Evolutionary conservation across 257 asterid species (phyloP), one percentile per base, ranked within the genome.

Genomic region (Nyctanthes arbortristis): DNA sequence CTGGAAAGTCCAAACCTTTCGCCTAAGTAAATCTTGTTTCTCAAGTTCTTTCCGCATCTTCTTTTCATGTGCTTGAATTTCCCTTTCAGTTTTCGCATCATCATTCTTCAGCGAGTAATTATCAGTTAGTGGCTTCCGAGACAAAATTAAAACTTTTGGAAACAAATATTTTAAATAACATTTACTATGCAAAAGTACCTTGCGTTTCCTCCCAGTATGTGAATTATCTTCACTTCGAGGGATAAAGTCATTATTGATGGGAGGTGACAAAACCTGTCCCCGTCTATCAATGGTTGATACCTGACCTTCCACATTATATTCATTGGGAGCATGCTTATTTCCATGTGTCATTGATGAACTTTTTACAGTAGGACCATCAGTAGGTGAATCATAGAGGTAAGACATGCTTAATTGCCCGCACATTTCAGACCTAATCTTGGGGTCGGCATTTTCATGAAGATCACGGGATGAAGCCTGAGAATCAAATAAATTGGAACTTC

Each of bases 1-100:
- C 14, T 36, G 24, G 33, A 69, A 32, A 25, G 27, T 52, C 54
- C 78, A 55, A 64, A 94, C 99, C 96, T 91, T 94, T 75, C 92
- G 80, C 77, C 86, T 83, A 65, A 88, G 72, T 34, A 84, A 77
- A 77, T 94, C 98, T 79, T 88, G 96, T 65, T 88, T 94, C 82
- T 91, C 99, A 55, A 86, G 87, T 81, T 91, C 98, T 84, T 86
- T 94, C 39, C 85, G 76, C 0, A 85, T 81, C 81, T 85, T 88
- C 80, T 89, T 94, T 66, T 89, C 98, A 68, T 85, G 71, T 56
- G 85, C 75, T 80, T 86, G 96, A 79, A 75, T 92, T 27, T 94
- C 99, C 77, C 78, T 83, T 61, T 86, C 97, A 20, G 69, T 75
- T 78, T 87, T 82, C 54, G 79, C 80, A 67, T 94, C 99, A 64